Evolutionary conservation across 371 early-diverging fungal species (phyloP), one percentile per base, ranked within the genome.

Genomic region (Mortierella sp.): DNA sequence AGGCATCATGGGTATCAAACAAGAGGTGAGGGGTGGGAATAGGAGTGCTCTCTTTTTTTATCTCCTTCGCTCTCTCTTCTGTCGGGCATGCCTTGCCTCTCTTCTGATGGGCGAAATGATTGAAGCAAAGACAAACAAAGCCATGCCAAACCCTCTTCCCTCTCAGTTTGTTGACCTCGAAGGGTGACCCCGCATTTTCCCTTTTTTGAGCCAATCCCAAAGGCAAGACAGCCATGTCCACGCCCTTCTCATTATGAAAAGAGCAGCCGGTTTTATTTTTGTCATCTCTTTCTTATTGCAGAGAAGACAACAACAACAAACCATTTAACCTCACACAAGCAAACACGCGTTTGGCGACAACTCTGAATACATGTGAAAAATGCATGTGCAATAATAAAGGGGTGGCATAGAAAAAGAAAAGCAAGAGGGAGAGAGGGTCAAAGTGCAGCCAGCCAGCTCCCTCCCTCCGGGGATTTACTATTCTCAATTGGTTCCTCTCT

Each of bases 311-410:
- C n/a, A 55, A 61, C 61, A 59, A 16, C 59, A 59, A 59, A 31
- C 16, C 59, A 59, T 59, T 59, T 59, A 31, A 59, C 19, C 34
- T 61, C 34, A 6, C n/a, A 19, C 19, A 5, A 4, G 5, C 61
- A 64, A 64, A 67, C 67, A 67, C 43, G 67, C 67, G 67, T 67
- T 67, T 67, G 67, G 37, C 21, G 1, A 24, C 16, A 21, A 28
- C 57, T 13, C 8, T 28, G 28, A 57, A n/a, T 67, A 67, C 67
- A 67, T 67, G 67, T 67, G 67, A 67, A 67, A 67, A 67, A 37
- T 67, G 67, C 67, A 67, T 67, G n/a, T 67, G 67, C 67, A 67
- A 37, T 67, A 40, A 67, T 40, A 67, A 37, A 67, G 43, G 67
- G 40, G 24, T 5, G 54, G n/a, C 3, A 54, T 21, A n/a, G n/a